A percentile compares a stretch with the other conserved stretches of the same genome.
Evolutionary conservation across 2,329 filamentous ascomycete genomes (phyloP).

Genomic region (Arthrobotrys musiformis): DNA sequence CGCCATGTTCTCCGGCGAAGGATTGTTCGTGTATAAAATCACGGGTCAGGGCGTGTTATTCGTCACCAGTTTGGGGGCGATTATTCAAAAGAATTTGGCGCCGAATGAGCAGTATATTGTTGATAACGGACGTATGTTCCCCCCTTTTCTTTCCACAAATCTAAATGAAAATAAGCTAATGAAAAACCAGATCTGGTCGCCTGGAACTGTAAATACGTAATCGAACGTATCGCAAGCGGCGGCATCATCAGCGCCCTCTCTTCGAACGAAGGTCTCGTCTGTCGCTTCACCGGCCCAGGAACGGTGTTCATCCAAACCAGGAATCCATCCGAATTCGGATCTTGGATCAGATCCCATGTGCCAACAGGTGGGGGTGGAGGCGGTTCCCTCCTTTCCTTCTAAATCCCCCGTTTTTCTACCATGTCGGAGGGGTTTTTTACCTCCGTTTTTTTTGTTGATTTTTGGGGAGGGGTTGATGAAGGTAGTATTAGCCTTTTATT

Average conservation of each 20-base stretch:
- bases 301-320: constrained; percentile 93
- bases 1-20: constrained; percentile 93
- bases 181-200: constrained; percentile 75
- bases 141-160: not conserved
- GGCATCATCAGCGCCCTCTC: constrained; percentile 89
- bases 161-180: constrained; percentile 19
- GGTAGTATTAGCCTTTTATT: not conserved
- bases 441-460: not conserved
- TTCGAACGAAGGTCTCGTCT: constrained; percentile 87
- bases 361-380: constrained; percentile 57
- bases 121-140: constrained; percentile 75
- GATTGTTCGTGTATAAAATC: constrained; percentile 89
- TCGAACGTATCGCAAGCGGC: constrained; percentile 89
- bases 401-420: not conserved
- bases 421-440: no score
- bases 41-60: constrained; percentile 83
- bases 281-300: constrained; percentile 84
- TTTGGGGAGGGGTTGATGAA: not conserved
- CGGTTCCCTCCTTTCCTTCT: constrained; percentile 46
- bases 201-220: constrained; percentile 94
- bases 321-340: constrained; percentile 75
- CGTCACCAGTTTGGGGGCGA: constrained; percentile 93
- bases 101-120: constrained; percentile 87
- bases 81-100: constrained; percentile 85
- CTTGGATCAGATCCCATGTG: constrained; percentile 66